Evolutionary conservation across 495 filamentous ascomycete genomes (phyloP).

Genomic region (Astrothelium macrocarpum): DNA sequence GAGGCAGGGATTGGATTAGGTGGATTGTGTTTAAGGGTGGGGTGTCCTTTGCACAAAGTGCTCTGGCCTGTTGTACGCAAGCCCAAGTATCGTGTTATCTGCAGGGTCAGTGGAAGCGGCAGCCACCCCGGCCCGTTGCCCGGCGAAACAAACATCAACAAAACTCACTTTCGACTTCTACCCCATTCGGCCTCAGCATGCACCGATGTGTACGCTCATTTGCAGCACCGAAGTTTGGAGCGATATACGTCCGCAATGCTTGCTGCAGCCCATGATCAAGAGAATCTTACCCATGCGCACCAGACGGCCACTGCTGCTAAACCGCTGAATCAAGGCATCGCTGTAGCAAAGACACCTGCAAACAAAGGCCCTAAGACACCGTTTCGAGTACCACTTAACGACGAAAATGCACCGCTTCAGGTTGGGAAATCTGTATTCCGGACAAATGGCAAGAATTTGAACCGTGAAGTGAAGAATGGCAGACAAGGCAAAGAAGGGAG

Average conservation of each 20-base stretch:
- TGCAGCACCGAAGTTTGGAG: neutral
- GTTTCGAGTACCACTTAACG: constrained; percentile 70
- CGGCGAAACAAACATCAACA: neutral
- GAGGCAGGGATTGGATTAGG: neutral
- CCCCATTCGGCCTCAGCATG: neutral
- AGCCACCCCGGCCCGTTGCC: neutral
- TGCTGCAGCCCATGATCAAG: constrained; percentile 69
- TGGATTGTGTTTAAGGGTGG: neutral
- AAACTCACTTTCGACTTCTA: neutral
- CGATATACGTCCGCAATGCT: constrained; percentile 45
- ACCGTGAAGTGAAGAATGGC: constrained; percentile 49
- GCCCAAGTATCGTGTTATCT: too few relatives aligned
- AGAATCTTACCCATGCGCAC: constrained; percentile 71
- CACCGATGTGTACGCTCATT: neutral
- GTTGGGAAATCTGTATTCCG: constrained; percentile 54
- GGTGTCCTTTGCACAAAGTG: neutral
- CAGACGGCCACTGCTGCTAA: constrained; percentile 71
- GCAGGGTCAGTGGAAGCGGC: neutral
- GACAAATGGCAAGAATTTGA: constrained; percentile 53
- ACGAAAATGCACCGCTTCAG: constrained; percentile 68
- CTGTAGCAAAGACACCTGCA: constrained; percentile 69
- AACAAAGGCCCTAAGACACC: constrained; percentile 72
- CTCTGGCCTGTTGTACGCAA: neutral
- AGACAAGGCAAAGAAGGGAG: constrained; percentile 48
- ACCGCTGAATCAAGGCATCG: constrained; percentile 59